These are phyloP conservation scores for Mycotypha africana DNA, from an alignment of 371 early-diverging fungal genomes.

Conservation along the genomic window DNA sequence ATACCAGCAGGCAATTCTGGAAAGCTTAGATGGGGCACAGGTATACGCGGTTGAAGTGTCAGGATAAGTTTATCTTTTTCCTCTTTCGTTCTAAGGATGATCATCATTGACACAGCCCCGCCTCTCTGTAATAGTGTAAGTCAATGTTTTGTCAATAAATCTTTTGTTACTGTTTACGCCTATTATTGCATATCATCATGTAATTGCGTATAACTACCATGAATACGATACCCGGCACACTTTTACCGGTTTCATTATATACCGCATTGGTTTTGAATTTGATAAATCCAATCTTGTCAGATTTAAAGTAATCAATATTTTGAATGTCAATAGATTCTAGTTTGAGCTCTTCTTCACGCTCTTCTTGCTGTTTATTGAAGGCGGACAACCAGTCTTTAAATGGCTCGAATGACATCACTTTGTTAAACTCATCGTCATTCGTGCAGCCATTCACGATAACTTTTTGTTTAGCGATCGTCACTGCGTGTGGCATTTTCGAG, in stretches of 20 bases:
- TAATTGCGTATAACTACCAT: constrained; percentile 42
- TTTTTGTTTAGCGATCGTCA: constrained; percentile 23
- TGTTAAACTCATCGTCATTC: constrained; percentile 7
- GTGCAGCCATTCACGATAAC: constrained; percentile 16
- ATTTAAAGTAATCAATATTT: constrained; percentile 64
- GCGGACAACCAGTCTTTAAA: constrained; percentile 54
- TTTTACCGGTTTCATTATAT: constrained; percentile 41
- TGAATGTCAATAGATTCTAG: constrained; percentile 55
- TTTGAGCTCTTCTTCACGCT: constrained; percentile 27
- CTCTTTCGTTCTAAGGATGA: constrained; percentile 48
- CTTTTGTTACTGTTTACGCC: too few species aligned
- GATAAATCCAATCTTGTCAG: constrained; percentile 65
- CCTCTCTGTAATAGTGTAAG: constrained; percentile 54
- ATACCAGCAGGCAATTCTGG: constrained; percentile 86
- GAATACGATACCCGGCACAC: constrained; percentile 74
- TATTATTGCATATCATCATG: not conserved
- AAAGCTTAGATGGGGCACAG: constrained; percentile 56
- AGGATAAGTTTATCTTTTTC: constrained; percentile 50
- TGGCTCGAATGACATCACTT: constrained; percentile 55
- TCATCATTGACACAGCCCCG: constrained; percentile 67
- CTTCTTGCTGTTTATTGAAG: constrained; percentile 44
- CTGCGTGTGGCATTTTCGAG: too few species aligned
- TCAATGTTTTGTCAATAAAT: too few species aligned
- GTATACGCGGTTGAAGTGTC: constrained; percentile 72
- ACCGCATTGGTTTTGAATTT: constrained; percentile 64